Conservation (phyloP, 164 flowering plant species). For the Hamamelis virginiana region DNA sequence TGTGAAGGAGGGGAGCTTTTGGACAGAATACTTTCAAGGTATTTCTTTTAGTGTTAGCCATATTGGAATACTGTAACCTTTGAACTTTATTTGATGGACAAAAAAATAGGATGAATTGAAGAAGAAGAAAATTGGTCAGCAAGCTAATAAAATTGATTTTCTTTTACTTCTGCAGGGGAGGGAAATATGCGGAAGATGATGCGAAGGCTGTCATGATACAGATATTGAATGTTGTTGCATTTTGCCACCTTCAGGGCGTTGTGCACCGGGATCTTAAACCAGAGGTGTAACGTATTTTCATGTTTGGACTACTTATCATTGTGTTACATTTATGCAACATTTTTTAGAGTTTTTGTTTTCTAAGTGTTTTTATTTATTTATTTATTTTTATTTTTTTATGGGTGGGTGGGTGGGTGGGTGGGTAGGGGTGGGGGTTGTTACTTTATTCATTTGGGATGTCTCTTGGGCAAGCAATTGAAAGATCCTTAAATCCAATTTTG, state of each 20-base stretch:
- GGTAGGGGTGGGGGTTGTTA: too few relatives aligned
- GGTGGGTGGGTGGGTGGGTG: too few relatives aligned
- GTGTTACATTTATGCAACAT: too few relatives aligned
- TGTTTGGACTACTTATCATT: not conserved
- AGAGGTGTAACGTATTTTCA: constrained; percentile 40
- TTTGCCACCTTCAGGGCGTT: constrained; percentile 80
- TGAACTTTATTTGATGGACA: too few relatives aligned
- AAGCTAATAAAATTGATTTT: constrained; percentile 1
- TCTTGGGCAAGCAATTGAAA: too few relatives aligned
- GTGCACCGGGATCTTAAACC: constrained; percentile 82
- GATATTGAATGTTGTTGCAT: constrained; percentile 63
- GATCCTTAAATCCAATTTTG: too few relatives aligned
- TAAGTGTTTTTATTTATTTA: too few relatives aligned
- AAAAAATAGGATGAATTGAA: not conserved
- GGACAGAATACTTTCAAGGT: constrained; percentile 75
- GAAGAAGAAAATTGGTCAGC: not conserved
- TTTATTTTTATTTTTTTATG: too few relatives aligned
- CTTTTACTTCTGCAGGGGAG: constrained; percentile 49
- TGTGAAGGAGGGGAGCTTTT: constrained; percentile 81
- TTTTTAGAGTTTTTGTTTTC: too few relatives aligned
- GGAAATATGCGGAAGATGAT: constrained; percentile 66
- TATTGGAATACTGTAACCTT: not conserved
- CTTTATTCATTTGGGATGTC: too few relatives aligned
- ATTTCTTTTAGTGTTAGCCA: constrained; percentile 1
- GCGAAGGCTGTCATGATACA: constrained; percentile 59